phyloP scores from a whole-genome alignment of 441 rosid species.

The Euphorbia schlechtendalii region DNA sequence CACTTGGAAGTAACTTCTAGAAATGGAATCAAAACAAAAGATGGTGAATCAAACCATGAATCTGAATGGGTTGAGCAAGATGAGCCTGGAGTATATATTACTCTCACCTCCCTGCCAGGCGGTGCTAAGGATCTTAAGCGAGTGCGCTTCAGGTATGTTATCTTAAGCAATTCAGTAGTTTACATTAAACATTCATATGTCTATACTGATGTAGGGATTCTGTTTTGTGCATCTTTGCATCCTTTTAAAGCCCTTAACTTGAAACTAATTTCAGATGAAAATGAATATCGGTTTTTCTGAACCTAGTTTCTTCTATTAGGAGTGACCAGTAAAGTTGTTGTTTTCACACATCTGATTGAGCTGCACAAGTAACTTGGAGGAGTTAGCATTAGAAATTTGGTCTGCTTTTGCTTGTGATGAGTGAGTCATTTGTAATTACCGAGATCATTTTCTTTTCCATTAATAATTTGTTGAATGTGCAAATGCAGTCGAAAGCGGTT shows the following conservation, averaged over 20 bases:
- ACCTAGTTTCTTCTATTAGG: too few species aligned
- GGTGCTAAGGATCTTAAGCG: conserved; percentile 88
- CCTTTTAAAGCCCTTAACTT: not conserved
- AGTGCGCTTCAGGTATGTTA: conserved; percentile 81
- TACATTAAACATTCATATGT: not conserved
- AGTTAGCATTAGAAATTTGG: too few species aligned
- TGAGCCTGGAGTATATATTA: conserved; percentile 89
- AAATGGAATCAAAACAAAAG: conserved; percentile 47
- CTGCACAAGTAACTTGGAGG: not conserved
- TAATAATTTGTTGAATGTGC: not conserved
- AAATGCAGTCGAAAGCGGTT: conserved; percentile 71
- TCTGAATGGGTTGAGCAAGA: conserved; percentile 96
- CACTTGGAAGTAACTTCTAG: conserved; percentile 48
- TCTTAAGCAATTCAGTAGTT: not conserved
- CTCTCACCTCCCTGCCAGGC: conserved; percentile 73
- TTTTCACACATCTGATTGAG: not conserved
- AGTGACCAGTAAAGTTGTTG: not conserved
- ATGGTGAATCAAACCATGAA: conserved; percentile 53
- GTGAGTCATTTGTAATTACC: too few species aligned
- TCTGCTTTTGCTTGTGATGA: too few species aligned
- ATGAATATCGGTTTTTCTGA: not conserved
- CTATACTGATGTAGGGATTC: not conserved
- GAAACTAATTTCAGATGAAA: not conserved
- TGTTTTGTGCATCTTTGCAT: not conserved
- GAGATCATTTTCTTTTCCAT: too few species aligned